Evolutionary conservation across 495 filamentous ascomycete genomes (phyloP).

Genomic region (Pyrenula aspistea): DNA sequence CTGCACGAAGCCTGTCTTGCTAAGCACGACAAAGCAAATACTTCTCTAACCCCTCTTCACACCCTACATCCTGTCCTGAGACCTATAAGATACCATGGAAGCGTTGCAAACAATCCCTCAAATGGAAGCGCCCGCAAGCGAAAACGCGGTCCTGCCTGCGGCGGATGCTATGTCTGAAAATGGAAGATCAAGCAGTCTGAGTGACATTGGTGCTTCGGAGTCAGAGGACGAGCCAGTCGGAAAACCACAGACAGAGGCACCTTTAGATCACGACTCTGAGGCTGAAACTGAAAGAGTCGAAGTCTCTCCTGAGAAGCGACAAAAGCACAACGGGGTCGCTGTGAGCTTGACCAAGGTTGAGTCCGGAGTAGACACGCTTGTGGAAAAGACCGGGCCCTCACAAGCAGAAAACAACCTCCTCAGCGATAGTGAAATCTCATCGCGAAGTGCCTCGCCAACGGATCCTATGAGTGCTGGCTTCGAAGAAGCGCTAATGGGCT

Average conservation of each 20-base stretch:
- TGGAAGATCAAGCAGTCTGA: constrained; percentile 62
- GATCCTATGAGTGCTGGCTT: constrained; percentile 2
- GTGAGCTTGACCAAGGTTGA: constrained; percentile 39
- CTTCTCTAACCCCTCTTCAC: no score
- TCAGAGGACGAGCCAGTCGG: constrained; percentile 39
- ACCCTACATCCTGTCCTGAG: no score
- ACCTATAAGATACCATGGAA: no score
- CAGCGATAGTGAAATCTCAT: neutral
- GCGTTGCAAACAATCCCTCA: neutral
- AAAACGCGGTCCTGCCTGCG: constrained; percentile 2
- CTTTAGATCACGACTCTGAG: constrained; percentile 74
- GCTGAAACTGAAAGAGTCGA: constrained; percentile 94
- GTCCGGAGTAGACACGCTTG: constrained; percentile 57
- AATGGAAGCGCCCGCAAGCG: neutral
- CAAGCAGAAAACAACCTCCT: neutral
- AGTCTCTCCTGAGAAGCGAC: constrained; percentile 70
- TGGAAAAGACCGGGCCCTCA: constrained; percentile 28
- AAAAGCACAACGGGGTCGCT: constrained; percentile 47
- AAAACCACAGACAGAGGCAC: constrained; percentile 24
- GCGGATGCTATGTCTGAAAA: constrained; percentile 29
- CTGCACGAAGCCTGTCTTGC: no score
- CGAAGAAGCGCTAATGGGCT: constrained; percentile 7
- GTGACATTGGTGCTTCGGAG: constrained; percentile 72
- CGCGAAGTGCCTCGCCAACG: neutral
- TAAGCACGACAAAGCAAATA: no score